Conservation (phyloP, 331 rosid genomes). For the Malus hybrid region DNA sequence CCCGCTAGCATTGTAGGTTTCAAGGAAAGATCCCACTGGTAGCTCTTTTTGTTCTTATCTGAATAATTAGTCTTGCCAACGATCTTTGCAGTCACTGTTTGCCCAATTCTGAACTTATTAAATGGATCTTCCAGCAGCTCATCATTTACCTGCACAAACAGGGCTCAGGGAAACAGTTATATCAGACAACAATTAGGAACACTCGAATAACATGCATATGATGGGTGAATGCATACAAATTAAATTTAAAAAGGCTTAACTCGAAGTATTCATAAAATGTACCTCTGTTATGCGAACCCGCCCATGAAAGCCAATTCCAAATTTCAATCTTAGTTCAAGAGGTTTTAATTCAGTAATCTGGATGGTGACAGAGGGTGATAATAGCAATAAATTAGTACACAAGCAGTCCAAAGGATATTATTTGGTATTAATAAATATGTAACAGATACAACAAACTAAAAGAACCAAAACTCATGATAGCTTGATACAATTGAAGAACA, state of each 20-base stretch:
- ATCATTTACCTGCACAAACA: constrained; percentile 50
- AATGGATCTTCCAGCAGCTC: constrained; percentile 56
- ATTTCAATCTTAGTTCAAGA: constrained; percentile 75
- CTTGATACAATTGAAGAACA: not conserved
- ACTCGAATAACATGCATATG: not conserved
- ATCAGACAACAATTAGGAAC: not conserved
- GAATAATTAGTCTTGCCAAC: constrained; percentile 56
- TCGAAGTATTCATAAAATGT: constrained; percentile 1
- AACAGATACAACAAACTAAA: not conserved
- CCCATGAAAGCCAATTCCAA: constrained; percentile 71
- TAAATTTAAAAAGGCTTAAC: not conserved
- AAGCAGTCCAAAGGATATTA: not conserved
- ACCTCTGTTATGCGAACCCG: constrained; percentile 89
- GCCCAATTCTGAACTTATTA: constrained; percentile 60
- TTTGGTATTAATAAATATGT: not conserved
- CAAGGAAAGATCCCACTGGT: constrained; percentile 73
- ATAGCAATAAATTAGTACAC: constrained; percentile 6
- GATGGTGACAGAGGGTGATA: constrained; percentile 8
- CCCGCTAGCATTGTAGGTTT: constrained; percentile 56
- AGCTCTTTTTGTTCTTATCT: constrained; percentile 33
- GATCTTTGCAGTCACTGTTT: constrained; percentile 63
- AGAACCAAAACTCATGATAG: not conserved
- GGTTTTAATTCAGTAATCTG: constrained; percentile 75
- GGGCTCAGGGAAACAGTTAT: constrained; percentile 1
- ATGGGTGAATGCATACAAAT: not conserved